Conservation (phyloP, 1,139 yeast genomes). For the Yamadazyma triangularis region DNA sequence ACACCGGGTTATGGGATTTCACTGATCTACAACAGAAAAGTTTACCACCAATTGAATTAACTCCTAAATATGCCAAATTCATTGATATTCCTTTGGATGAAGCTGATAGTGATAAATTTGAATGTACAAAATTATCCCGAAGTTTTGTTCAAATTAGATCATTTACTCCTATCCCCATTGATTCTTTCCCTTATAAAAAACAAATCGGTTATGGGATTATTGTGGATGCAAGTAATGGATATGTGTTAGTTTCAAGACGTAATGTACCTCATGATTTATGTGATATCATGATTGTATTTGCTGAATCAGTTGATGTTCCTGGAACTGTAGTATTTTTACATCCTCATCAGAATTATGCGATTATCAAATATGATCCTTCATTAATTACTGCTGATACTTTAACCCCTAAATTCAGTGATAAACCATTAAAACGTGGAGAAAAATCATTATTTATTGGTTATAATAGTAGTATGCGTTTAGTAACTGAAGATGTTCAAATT, state of each 20-base stretch:
- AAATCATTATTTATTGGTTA: slow-evolving; percentile 74
- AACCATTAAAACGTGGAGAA: slow-evolving; percentile 71
- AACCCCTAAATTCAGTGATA: slow-evolving; percentile 59
- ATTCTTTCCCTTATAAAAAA: slow-evolving; percentile 63
- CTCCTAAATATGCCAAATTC: slow-evolving; percentile 63
- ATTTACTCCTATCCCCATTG: slow-evolving; percentile 64
- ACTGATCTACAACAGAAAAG: slow-evolving; percentile 61
- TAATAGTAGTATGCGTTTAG: slow-evolving; percentile 64
- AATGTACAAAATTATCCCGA: slow-evolving; percentile 48
- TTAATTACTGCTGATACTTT: slow-evolving; percentile 41
- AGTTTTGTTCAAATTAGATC: slow-evolving; percentile 67
- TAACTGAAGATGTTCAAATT: slow-evolving; percentile 71
- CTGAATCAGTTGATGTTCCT: slow-evolving; percentile 80
- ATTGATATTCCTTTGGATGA: slow-evolving; percentile 64
- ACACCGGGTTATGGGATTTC: slow-evolving; percentile 86
- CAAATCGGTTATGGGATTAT: slow-evolving; percentile 73
- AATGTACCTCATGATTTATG: slow-evolving; percentile 82
- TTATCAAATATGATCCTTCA: slow-evolving; percentile 76
- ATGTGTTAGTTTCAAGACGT: slow-evolving; percentile 72
- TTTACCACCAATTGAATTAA: slow-evolving; percentile 40
- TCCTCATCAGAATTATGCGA: slow-evolving; percentile 84
- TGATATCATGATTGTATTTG: slow-evolving; percentile 74
- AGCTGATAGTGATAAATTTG: slow-evolving; percentile 37
- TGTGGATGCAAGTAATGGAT: slow-evolving; percentile 75
- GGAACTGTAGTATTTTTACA: slow-evolving; percentile 81